phyloP scores from a whole-genome alignment of 2,329 filamentous ascomycete species.

The Chrysoporthe puriensis region DNA sequence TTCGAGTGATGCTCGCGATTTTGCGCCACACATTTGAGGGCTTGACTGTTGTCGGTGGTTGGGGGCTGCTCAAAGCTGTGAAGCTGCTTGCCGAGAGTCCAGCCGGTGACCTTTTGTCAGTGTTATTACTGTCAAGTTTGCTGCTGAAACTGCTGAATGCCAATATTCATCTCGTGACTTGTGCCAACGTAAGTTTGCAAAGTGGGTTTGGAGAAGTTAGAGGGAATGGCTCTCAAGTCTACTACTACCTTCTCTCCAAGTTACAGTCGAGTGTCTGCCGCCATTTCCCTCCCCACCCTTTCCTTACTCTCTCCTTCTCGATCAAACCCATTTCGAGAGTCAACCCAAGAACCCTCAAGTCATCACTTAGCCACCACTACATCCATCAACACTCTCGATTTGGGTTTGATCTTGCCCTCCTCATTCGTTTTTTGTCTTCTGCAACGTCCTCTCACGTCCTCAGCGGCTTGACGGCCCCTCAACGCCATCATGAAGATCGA shows the following conservation, averaged over 20 bases:
- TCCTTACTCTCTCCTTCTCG: too few species aligned
- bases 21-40: neutral
- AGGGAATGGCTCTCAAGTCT: neutral
- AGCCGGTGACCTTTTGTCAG: neutral
- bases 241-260: neutral
- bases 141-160: neutral
- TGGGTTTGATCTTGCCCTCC: neutral
- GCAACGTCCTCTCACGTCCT: neutral
- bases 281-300: neutral
- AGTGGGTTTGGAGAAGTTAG: neutral
- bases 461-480: neutral
- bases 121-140: neutral
- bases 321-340: neutral
- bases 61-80: neutral
- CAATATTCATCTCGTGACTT: neutral
- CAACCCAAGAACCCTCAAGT: neutral
- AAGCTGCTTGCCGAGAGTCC: neutral
- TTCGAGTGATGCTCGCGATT: neutral
- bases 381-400: neutral
- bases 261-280: neutral
- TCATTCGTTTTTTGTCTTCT: too few species aligned
- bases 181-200: neutral
- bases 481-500: constrained; percentile 14
- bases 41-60: neutral
- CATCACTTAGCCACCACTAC: too few species aligned